Evolutionary conservation across 2,329 filamentous ascomycete species (phyloP).

Genomic region (Akanthomyces lecanii): DNA sequence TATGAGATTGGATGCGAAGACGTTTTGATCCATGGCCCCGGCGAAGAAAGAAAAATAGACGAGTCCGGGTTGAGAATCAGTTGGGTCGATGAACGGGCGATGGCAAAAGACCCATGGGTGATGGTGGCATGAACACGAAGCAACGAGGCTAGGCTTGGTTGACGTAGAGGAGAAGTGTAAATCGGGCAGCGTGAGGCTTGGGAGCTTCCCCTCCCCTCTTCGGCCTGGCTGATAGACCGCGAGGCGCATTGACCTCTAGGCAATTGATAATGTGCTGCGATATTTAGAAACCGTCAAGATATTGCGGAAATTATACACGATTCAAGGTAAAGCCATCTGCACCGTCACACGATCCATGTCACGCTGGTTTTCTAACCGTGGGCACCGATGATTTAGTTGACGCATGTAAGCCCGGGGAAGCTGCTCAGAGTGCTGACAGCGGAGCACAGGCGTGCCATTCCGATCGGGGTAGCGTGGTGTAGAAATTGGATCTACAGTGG

Average conservation of each 20-base stretch:
- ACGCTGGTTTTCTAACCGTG: background rate
- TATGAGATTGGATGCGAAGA: background rate
- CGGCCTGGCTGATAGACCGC: background rate
- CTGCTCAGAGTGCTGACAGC: conserved; percentile 7
- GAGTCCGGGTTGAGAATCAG: background rate
- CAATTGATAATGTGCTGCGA: background rate
- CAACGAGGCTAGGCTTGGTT: background rate
- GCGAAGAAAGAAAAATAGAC: no score
- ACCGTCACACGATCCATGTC: background rate
- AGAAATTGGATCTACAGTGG: background rate
- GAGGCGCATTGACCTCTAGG: conserved; percentile 1
- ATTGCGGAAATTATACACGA: no score
- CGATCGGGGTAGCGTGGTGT: background rate
- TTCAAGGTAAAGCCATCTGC: background rate
- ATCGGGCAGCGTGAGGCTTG: background rate
- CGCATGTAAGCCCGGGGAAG: background rate
- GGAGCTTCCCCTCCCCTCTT: background rate
- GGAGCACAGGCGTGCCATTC: background rate
- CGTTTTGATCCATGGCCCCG: background rate
- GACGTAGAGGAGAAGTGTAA: conserved; percentile 2
- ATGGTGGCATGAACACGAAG: background rate
- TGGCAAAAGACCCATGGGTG: background rate
- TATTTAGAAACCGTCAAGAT: background rate
- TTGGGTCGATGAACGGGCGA: conserved; percentile 1
- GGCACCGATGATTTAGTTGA: background rate